A percentile compares a stretch with the other conserved stretches of the same genome.
These are phyloP conservation scores for Lobosporangium transversale DNA, from an alignment of 192 early-diverging fungal genomes.

Conservation along the genomic window DNA sequence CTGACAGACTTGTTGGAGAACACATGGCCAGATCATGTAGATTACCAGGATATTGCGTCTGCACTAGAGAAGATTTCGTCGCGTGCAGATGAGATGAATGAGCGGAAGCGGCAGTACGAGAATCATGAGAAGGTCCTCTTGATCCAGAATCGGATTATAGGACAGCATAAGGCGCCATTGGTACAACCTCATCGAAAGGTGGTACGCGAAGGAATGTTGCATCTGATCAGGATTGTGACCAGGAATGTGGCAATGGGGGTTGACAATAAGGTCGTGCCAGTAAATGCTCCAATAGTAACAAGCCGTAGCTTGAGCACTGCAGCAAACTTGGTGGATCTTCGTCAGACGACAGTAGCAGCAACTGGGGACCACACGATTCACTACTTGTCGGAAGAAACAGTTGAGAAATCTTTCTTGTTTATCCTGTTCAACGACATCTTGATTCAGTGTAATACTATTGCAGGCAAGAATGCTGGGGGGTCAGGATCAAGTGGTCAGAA, in stretches of 20 bases:
- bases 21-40: constrained; percentile 77
- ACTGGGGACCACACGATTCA: constrained; percentile 33
- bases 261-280: neutral
- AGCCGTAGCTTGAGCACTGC: too few species aligned
- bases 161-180: constrained; percentile 49
- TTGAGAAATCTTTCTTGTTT: constrained; percentile 60
- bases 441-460: constrained; percentile 55
- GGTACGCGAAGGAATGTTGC: constrained; percentile 59
- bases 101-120: constrained; percentile 82
- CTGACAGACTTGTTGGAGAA: constrained; percentile 75
- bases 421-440: constrained; percentile 73
- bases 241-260: constrained; percentile 50
- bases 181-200: constrained; percentile 65
- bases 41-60: constrained; percentile 66
- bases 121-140: constrained; percentile 58
- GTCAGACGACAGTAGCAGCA: neutral
- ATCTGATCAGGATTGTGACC: constrained; percentile 54
- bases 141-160: constrained; percentile 58
- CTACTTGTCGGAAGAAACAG: constrained; percentile 52
- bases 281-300: too few species aligned
- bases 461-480: constrained; percentile 3
- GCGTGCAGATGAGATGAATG: constrained; percentile 84
- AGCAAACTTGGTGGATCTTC: too few species aligned
- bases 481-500: neutral
- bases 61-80: constrained; percentile 72